A percentile compares a stretch with the other conserved stretches of the same genome.
Conservation (phyloP, 306 rosid genomes). For the Hylodesmum podocarpum region DNA sequence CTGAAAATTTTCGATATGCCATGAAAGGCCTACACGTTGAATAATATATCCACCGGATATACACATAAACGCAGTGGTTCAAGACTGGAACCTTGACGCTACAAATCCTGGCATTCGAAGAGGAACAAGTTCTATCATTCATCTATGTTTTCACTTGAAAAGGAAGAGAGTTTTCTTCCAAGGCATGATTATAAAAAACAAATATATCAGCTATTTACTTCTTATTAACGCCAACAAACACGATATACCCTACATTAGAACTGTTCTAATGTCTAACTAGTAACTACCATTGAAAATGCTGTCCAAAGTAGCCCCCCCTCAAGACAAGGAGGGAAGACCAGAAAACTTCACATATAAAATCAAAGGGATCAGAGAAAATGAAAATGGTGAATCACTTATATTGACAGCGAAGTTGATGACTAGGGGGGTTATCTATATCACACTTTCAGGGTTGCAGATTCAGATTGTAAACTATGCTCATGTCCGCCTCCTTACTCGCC, state of each 20-base stretch:
- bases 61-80: constrained; percentile 14
- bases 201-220: constrained; percentile 40
- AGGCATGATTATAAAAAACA: constrained; percentile 8
- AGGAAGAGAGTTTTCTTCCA: constrained; percentile 3
- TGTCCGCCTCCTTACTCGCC: constrained; percentile 70
- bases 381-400: constrained; percentile 11
- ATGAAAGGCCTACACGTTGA: not conserved
- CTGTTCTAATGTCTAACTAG: constrained; percentile 39
- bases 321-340: constrained; percentile 31
- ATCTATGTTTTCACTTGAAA: not conserved
- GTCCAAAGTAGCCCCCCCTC: constrained; percentile 25
- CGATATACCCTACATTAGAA: constrained; percentile 42
- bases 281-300: constrained; percentile 33
- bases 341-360: constrained; percentile 25
- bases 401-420: constrained; percentile 33
- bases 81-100: not conserved
- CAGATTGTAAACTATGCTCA: constrained; percentile 28
- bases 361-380: constrained; percentile 16
- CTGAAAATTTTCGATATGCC: not conserved
- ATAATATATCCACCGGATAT: not conserved
- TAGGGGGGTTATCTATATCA: constrained; percentile 31
- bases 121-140: constrained; percentile 7
- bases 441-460: constrained; percentile 30
- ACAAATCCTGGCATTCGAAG: not conserved
- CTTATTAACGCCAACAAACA: constrained; percentile 33